Conservation (phyloP, 192 early-diverging fungal genomes). For the Coemansia sp. region DNA sequence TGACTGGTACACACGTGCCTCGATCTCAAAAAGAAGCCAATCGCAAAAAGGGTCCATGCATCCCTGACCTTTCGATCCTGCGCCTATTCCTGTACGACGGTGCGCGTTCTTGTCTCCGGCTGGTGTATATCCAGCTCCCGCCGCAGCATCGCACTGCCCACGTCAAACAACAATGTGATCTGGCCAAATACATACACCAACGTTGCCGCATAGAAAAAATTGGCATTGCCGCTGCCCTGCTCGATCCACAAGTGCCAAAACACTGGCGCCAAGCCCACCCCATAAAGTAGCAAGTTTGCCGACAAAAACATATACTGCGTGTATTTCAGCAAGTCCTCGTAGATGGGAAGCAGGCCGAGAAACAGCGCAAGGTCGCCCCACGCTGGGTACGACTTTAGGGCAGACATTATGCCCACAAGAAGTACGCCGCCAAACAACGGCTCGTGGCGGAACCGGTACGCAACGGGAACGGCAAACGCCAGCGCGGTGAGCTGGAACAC, state of each 20-base stretch:
- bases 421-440: slow-evolving; percentile 78
- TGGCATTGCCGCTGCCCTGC: slow-evolving; percentile 93
- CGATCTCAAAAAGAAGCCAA: too few relatives aligned
- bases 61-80: not conserved
- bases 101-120: slow-evolving; percentile 37
- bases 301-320: slow-evolving; percentile 78
- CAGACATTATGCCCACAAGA: slow-evolving; percentile 71
- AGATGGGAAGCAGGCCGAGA: slow-evolving; percentile 75
- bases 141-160: slow-evolving; percentile 72
- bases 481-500: slow-evolving; percentile 95
- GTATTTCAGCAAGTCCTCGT: slow-evolving; percentile 89
- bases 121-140: slow-evolving; percentile 77
- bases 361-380: slow-evolving; percentile 84
- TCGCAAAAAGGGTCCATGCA: too few relatives aligned
- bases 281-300: slow-evolving; percentile 69
- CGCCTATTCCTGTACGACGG: slow-evolving; percentile 44
- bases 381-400: slow-evolving; percentile 93
- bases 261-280: slow-evolving; percentile 77
- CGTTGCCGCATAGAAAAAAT: slow-evolving; percentile 97
- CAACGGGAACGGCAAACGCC: slow-evolving; percentile 81
- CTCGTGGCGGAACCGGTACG: slow-evolving; percentile 71
- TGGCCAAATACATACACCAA: slow-evolving; percentile 88
- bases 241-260: slow-evolving; percentile 97
- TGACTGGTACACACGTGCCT: not conserved
- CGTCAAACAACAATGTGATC: slow-evolving; percentile 81